Evolutionary conservation across 148 eudicot species (phyloP), one percentile per base, ranked within the genome.

Genomic region (Nepenthes mirabilis): DNA sequence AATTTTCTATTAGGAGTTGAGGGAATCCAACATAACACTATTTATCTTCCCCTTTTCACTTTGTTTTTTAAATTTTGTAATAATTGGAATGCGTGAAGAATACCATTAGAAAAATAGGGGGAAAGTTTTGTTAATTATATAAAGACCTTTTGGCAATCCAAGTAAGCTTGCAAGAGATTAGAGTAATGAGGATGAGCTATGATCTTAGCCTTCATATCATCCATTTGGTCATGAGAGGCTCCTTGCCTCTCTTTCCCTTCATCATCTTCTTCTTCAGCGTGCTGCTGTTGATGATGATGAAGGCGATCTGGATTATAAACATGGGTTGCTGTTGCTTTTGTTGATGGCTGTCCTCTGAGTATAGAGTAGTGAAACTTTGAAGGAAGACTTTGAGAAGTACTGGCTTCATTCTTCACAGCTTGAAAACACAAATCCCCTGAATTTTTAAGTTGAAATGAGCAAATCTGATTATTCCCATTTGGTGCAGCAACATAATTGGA

Each of bases 141-240:
- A 23, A 23, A 23, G 23, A 80, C 90, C 90, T 82, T 84, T 70
- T 82, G 90, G 51, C 90, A 84, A 56, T 82, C 86, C 80, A 77
- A 74, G 70, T 72, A 84, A 33, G 90, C 86, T 63, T 84, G 76
- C 55, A 84, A 63, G 53, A 84, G 86, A 37, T 68, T 74, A 36
- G 86, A 75, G 66, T 82, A 84, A 23, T 82, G 83, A 62, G 90
- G 90, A 68, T 84, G 90, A 58, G 86, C 73, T 5, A 84, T 67
- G 70, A 84, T 84, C 74, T 82, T 81, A 11, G 90, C 86, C 56
- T 84, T 84, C 33, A 82, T 68, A 23, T 23, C 23, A 23, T 23
- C 23, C 23, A 23, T 23, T 23, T 23, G 23, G 23, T 23, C 23
- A 23, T 23, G 23, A 23, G 23, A 23, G 36, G 77, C 70, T 55